phyloP scores from a whole-genome alignment of 2,329 filamentous ascomycete genomes.

The Thermomyces lanuginosus region DNA sequence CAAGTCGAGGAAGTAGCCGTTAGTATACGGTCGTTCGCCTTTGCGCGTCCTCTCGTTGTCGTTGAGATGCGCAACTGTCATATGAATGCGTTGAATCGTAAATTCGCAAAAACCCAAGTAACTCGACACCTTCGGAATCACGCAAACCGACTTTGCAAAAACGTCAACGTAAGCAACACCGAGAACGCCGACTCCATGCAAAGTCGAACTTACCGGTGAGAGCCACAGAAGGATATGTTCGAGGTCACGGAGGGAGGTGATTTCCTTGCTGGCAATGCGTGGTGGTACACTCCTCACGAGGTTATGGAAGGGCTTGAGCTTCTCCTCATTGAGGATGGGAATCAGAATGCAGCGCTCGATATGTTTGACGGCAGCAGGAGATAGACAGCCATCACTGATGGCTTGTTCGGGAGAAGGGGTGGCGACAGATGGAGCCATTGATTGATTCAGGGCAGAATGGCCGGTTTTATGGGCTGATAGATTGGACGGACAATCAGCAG shows the following conservation, averaged over 20 bases:
- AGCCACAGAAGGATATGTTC: constrained; percentile 86
- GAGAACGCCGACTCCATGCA: no score
- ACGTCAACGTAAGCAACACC: constrained; percentile 43
- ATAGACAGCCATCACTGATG: constrained; percentile 32
- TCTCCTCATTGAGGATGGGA: constrained; percentile 57
- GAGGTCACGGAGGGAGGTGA: constrained; percentile 79
- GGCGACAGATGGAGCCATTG: no score
- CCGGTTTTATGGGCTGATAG: no score
- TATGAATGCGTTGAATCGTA: constrained; percentile 77
- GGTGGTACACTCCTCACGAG: constrained; percentile 63
- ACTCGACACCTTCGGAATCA: constrained; percentile 48
- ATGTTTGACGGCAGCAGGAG: constrained; percentile 53
- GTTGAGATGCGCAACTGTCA: constrained; percentile 69
- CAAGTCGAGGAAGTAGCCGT: constrained; percentile 92
- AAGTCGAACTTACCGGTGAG: constrained; percentile 85
- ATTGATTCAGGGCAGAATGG: no score
- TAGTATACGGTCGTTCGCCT: constrained; percentile 78
- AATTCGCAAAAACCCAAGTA: constrained; percentile 84
- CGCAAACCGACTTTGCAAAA: constrained; percentile 1
- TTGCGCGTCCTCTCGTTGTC: constrained; percentile 75
- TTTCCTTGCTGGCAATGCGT: constrained; percentile 68
- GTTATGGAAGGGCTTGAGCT: constrained; percentile 63
- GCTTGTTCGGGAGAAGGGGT: no score
- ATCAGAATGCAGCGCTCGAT: constrained; percentile 65
- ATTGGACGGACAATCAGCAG: no score